Evolutionary conservation across 192 early-diverging fungal genomes (phyloP).

Genomic region (Podila verticillata): DNA sequence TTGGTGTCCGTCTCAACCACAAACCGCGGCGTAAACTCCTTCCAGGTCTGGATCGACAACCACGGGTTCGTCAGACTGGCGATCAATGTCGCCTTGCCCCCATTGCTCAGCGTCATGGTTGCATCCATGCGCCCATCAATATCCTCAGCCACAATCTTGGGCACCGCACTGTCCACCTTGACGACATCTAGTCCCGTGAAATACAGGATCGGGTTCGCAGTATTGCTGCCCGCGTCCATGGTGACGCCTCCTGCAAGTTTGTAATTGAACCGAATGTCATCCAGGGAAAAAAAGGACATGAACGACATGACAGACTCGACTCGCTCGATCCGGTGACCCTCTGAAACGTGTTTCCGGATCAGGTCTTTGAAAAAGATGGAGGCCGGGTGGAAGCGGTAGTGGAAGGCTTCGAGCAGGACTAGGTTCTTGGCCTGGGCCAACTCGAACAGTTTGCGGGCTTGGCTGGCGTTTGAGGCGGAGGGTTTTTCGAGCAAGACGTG

Average conservation of each 20-base stretch:
- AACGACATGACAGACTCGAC: constrained; percentile 13
- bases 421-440: constrained; percentile 44
- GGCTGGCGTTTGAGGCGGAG: constrained; percentile 43
- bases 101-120: constrained; percentile 13
- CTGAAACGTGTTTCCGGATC: constrained; percentile 13
- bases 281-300: constrained; percentile 10
- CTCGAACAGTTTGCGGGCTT: constrained; percentile 32
- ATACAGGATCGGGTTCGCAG: constrained; percentile 38
- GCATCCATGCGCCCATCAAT: constrained; percentile 43
- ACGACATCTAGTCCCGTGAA: constrained; percentile 36
- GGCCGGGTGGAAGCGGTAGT: constrained; percentile 53
- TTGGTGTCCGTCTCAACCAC: constrained; percentile 39
- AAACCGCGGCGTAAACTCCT: constrained; percentile 10
- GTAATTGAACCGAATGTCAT: constrained; percentile 47
- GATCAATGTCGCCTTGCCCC: constrained; percentile 1
- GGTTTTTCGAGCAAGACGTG: constrained; percentile 65
- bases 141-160: constrained; percentile 18
- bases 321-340: constrained; percentile 11
- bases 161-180: constrained; percentile 14
- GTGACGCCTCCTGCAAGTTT: constrained; percentile 37
- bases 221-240: constrained; percentile 49
- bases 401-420: constrained; percentile 54
- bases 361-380: constrained; percentile 28
- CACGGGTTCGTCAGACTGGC: constrained; percentile 31
- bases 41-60: constrained; percentile 21